phyloP scores from a whole-genome alignment of 2,329 filamentous ascomycete genomes.

The Venturia oleaginea region DNA sequence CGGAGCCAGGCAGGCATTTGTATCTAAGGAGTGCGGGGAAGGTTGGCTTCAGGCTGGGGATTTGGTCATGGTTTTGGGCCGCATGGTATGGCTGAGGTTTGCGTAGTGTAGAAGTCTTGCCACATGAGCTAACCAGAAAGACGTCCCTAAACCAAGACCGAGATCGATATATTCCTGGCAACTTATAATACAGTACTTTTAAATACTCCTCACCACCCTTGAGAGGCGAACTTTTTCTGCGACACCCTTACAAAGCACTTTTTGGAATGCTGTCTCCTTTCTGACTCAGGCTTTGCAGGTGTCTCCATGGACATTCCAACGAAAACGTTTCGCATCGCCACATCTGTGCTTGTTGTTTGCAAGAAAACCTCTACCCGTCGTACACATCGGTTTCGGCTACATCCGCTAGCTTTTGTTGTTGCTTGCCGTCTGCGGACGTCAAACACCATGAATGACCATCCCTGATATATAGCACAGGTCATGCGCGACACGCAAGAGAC shows the following conservation, averaged over 20 bases:
- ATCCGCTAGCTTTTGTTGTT: neutral
- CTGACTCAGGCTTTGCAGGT: neutral
- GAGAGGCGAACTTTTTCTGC: neutral
- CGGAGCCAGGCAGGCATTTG: neutral
- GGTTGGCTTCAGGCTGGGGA: neutral
- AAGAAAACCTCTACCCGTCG: neutral
- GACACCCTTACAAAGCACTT: neutral
- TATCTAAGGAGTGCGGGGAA: neutral
- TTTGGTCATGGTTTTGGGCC: neutral
- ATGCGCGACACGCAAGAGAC: neutral
- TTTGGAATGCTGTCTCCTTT: neutral
- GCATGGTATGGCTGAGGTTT: neutral
- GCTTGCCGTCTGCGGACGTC: constrained; percentile 1
- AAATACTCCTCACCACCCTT: neutral
- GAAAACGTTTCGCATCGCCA: neutral
- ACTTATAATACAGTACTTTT: neutral
- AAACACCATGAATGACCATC: neutral
- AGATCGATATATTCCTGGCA: neutral
- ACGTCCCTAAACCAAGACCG: neutral
- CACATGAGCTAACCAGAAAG: neutral
- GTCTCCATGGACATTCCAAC: neutral
- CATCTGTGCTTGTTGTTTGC: neutral
- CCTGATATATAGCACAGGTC: constrained; percentile 1
- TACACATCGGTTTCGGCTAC: constrained; percentile 1
- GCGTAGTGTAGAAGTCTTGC: neutral